Conservation (phyloP, 352 stramenopile genomes). For the Globisporangium acanthophoron region DNA sequence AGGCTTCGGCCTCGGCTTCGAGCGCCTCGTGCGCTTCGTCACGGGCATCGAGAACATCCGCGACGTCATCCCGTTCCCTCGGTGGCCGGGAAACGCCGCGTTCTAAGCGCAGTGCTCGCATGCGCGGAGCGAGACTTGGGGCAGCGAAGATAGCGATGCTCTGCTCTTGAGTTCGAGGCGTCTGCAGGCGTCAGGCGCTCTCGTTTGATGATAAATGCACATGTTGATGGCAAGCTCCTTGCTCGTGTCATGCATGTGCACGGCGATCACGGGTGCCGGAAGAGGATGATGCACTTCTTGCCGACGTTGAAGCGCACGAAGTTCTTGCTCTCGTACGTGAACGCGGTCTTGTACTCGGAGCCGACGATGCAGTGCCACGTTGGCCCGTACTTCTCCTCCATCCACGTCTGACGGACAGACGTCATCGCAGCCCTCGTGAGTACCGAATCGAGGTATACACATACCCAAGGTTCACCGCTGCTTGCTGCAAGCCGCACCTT, state of each 20-base stretch:
- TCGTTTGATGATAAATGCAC: constrained; percentile 6
- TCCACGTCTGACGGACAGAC: constrained; percentile 22
- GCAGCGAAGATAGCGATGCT: not conserved
- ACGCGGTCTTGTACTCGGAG: constrained; percentile 70
- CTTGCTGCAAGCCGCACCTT: not conserved
- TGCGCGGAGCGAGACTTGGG: not conserved
- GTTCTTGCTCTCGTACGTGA: constrained; percentile 80
- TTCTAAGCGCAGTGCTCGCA: constrained; percentile 38
- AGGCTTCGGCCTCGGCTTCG: constrained; percentile 97
- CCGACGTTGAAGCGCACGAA: constrained; percentile 82
- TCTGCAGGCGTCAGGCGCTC: not conserved
- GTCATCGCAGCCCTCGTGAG: not conserved
- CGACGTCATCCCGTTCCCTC: constrained; percentile 96
- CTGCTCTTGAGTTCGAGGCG: not conserved
- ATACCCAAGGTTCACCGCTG: no score
- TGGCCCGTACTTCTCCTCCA: constrained; percentile 42
- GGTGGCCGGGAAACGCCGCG: constrained; percentile 94
- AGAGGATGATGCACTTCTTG: constrained; percentile 85
- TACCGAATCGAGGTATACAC: not conserved
- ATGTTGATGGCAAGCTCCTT: not conserved
- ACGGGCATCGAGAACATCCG: constrained; percentile 98
- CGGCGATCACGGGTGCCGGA: constrained; percentile 46
- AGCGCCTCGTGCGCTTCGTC: constrained; percentile 96
- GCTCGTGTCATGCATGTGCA: not conserved
- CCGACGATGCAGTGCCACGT: constrained; percentile 79